Conservation (phyloP, 495 filamentous ascomycete genomes). For the Aspergillus diversus region DNA sequence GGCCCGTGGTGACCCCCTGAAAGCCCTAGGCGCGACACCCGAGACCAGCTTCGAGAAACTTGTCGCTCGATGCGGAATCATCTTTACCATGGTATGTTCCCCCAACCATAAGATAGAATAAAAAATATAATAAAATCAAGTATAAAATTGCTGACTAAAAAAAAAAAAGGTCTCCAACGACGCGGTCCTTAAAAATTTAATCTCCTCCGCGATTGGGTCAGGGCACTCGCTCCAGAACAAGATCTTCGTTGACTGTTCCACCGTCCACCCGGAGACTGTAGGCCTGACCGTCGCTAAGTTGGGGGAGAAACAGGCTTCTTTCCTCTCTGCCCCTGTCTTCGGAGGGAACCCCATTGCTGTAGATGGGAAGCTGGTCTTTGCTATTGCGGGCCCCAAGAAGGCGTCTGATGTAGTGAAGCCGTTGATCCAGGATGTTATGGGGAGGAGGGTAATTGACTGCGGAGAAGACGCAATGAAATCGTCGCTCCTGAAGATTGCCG, state of each 20-base stretch:
- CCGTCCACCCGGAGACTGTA: conserved; percentile 48
- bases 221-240: conserved; percentile 44
- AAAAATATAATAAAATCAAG: not conserved
- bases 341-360: conserved; percentile 50
- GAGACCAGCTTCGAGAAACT: conserved; percentile 41
- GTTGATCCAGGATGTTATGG: conserved; percentile 52
- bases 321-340: conserved; percentile 50
- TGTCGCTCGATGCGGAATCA: conserved; percentile 43
- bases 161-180: conserved; percentile 46
- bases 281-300: conserved; percentile 38
- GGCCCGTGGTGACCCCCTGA: conserved; percentile 41
- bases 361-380: conserved; percentile 51
- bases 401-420: conserved; percentile 44
- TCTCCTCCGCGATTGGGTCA: conserved; percentile 37
- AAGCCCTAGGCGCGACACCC: conserved; percentile 38
- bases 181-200: conserved; percentile 40
- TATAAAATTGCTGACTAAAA: not conserved
- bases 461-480: conserved; percentile 51
- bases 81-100: conserved; percentile 48
- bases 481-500: conserved; percentile 52
- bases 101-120: not conserved
- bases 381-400: conserved; percentile 43
- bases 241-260: conserved; percentile 56
- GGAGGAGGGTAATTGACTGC: conserved; percentile 50
- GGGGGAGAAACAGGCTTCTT: conserved; percentile 38